Evolutionary conservation across 2,329 filamentous ascomycete species (phyloP), one percentile per base, ranked within the genome.

Genomic region (Westerdykella sp.): DNA sequence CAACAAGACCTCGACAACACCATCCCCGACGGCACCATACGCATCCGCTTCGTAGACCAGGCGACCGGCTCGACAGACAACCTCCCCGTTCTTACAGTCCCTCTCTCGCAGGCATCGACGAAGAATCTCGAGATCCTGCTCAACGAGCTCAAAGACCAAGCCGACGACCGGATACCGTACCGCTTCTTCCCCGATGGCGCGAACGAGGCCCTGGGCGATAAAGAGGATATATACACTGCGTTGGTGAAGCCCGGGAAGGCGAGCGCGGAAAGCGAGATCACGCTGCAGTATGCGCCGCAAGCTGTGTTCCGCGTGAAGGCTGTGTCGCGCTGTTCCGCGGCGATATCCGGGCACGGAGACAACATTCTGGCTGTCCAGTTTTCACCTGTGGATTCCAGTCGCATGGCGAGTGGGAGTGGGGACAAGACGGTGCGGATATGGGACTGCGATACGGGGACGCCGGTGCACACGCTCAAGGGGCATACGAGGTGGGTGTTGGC

Each of bases 381-480:
- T 67, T 93, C 86, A 0, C 91, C 91, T 0, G 77, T 79, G 31
- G 81, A 79, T 6, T 91, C 86, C 21, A 81, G 81, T 10, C 77
- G 83, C 45, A 77, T 96, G 66, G 90, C 89, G 0, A 95, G 87
- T 1, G 93, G 91, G 0, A 88, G 85, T 48, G 93, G 93, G 37
- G 93, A 98, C 61, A 85, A 85, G 54, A 96, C 90, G 1, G 91
- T 90, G 0, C 75, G 91, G 44, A 84, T 97, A 70, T 96, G 88
- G 88, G 90, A 98, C 59, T 90, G 88, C 39, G 87, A 96, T 58
- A 96, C 89, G 0, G 90, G 90, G 38, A 96, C 89, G 10, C 89
- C 90, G 0, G 79, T 87, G 48, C 80, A 86, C 66, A 97, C 89
- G 0, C 70, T 97, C 39, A 85, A 87, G 56, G 89, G 89, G 0